Evolutionary conservation across 371 early-diverging fungal species (phyloP).

Genomic region (Conidiobolus incongruus): DNA sequence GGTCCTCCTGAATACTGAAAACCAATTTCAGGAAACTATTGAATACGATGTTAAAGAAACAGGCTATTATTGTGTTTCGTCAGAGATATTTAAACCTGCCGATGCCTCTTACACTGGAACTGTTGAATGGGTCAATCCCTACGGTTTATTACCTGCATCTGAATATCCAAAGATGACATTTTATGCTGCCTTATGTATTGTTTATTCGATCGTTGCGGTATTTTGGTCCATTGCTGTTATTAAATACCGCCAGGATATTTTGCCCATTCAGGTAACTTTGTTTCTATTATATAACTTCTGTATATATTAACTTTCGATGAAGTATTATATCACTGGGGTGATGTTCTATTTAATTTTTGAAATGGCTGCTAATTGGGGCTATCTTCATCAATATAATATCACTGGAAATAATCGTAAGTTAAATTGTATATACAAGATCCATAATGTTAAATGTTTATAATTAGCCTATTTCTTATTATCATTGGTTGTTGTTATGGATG

Average conservation of each 20-base stretch:
- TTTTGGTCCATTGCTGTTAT: constrained; percentile 55
- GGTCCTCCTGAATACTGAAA: neutral
- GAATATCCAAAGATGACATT: constrained; percentile 68
- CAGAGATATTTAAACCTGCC: too few relatives aligned
- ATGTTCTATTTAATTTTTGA: constrained; percentile 68
- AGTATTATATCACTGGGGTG: constrained; percentile 61
- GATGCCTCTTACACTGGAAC: constrained; percentile 7
- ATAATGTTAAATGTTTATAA: too few relatives aligned
- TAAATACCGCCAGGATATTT: constrained; percentile 61
- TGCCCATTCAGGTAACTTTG: constrained; percentile 69
- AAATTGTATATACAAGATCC: too few relatives aligned
- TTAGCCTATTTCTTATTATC: constrained; percentile 27
- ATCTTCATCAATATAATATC: constrained; percentile 53
- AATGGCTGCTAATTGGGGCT: constrained; percentile 77
- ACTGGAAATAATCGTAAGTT: constrained; percentile 27
- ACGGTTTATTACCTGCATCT: constrained; percentile 62
- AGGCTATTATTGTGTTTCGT: constrained; percentile 1
- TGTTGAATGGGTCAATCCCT: constrained; percentile 47
- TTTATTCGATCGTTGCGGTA: constrained; percentile 44
- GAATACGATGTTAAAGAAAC: neutral
- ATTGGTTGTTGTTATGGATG: constrained; percentile 55
- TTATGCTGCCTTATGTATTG: constrained; percentile 36
- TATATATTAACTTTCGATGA: too few relatives aligned
- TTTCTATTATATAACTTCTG: too few relatives aligned
- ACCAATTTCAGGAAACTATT: too few relatives aligned